Evolutionary conservation across 2,329 filamentous ascomycete genomes (phyloP), one percentile per base, ranked within the genome.

Genomic region (Nakataea oryzae): DNA sequence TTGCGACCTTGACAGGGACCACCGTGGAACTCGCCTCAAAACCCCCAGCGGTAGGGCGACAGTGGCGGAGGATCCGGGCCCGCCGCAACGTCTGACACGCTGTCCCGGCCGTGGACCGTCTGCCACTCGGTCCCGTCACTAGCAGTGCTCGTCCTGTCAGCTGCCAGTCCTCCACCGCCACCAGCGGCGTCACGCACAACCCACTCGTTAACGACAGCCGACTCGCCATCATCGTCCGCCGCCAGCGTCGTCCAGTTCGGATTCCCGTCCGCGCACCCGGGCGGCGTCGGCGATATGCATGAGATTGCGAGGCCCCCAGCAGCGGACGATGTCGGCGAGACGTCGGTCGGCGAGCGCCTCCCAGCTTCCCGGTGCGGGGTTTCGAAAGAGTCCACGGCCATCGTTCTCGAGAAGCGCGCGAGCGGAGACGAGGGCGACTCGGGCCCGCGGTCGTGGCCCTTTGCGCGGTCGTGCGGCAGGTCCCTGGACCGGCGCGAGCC

Each of bases 281-380:
- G n/a, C n/a, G 30, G 30, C 3, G 29, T 27, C 17, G n/a, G 8
- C n/a, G n/a, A 58, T 13, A 24, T 6, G 21, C 27, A 14, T 13
- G 13, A 17, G n/a, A 26, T 29, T 24, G 57, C 13, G 8, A 2
- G 41, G 34, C 13, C 34, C 57, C 3, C 26, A 14, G 34, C 34
- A 3, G 67, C 67, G 4, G 65, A 66, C 67, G 65, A 68, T 34
- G 66, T 66, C 68, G 57, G 76, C 68, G 56, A 72, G 71, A 64
- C 81, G 75, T 72, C 75, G 60, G 75, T 74, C 0, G 74, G 74
- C 9, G 71, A 70, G 26, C 69, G 70, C 47, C 73, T 69, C 14
- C 73, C 71, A 4, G 74, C 67, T 21, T 73, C 71, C 50, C 70
- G 69, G 64, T 76, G 75, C 7, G 70, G 70, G 12, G 70, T 66